phyloP scores from a whole-genome alignment of 371 early-diverging fungal species.

The Vairimorpha necatrix region DNA sequence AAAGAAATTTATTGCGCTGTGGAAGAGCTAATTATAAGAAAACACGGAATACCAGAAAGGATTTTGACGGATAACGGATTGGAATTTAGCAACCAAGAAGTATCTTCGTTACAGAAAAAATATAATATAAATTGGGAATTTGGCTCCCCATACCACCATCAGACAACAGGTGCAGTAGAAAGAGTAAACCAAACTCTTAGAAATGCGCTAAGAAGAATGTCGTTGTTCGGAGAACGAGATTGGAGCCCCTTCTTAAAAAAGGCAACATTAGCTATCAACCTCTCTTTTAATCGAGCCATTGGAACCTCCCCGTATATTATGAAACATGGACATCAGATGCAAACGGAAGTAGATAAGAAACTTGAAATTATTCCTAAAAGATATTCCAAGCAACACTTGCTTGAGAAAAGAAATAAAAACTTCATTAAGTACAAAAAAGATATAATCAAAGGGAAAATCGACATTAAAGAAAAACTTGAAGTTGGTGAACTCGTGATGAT shows the following conservation, averaged over 20 bases:
- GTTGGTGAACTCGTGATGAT: no score
- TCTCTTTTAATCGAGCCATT: no score
- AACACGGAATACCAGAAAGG: slow-evolving; percentile 51
- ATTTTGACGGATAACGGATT: slow-evolving; percentile 63
- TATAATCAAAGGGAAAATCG: no score
- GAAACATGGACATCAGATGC: no score
- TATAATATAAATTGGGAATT: neutral
- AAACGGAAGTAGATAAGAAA: no score
- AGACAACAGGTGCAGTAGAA: slow-evolving; percentile 15
- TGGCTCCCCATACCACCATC: neutral
- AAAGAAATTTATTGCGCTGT: slow-evolving; percentile 53
- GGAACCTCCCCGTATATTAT: no score
- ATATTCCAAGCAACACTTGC: no score
- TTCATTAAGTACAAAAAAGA: no score
- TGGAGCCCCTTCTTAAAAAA: neutral
- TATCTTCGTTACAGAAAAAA: neutral
- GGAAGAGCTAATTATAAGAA: neutral
- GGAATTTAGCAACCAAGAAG: slow-evolving; percentile 48
- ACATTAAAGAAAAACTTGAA: no score
- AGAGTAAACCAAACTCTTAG: slow-evolving; percentile 24
- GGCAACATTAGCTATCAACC: no score
- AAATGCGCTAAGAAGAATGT: neutral
- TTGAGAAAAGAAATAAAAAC: no score
- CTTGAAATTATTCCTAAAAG: no score
- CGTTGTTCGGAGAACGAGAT: neutral